phyloP scores from a whole-genome alignment of 2,329 filamentous ascomycete genomes.

The Arthrobotrys iridis region DNA sequence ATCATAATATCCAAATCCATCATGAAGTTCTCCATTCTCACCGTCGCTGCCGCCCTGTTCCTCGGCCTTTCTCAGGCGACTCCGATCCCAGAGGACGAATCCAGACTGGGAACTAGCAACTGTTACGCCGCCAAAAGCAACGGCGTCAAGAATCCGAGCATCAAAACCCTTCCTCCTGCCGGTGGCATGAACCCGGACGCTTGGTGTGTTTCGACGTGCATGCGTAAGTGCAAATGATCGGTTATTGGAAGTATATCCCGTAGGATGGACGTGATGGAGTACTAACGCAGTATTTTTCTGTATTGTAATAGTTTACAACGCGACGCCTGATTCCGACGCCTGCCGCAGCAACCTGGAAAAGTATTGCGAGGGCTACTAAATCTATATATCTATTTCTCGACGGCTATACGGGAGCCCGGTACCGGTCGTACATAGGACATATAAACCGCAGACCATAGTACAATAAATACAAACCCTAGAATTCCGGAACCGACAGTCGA shows the following conservation, averaged over 20 bases:
- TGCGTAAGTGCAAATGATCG: not conserved
- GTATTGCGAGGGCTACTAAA: not conserved
- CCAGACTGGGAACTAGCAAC: not conserved
- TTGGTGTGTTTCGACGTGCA: constrained; percentile 1
- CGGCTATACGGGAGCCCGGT: no score
- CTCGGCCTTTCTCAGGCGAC: not conserved
- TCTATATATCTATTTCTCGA: no score
- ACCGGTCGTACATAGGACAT: no score
- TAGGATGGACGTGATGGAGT: no score
- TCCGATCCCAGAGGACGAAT: not conserved
- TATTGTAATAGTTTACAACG: not conserved
- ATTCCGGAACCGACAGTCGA: no score
- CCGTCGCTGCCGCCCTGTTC: not conserved
- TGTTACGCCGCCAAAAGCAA: not conserved
- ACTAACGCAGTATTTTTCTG: not conserved
- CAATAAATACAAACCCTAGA: no score
- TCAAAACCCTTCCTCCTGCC: not conserved
- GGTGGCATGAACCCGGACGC: not conserved
- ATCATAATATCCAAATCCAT: no score
- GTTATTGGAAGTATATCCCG: no score
- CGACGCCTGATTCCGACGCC: not conserved
- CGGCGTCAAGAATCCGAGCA: not conserved
- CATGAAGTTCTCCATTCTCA: not conserved
- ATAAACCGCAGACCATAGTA: no score
- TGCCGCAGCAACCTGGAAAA: not conserved